Base-by-base conservation (phyloP, 148 eudicot species). In the Rhododendron williamsianum region DNA sequence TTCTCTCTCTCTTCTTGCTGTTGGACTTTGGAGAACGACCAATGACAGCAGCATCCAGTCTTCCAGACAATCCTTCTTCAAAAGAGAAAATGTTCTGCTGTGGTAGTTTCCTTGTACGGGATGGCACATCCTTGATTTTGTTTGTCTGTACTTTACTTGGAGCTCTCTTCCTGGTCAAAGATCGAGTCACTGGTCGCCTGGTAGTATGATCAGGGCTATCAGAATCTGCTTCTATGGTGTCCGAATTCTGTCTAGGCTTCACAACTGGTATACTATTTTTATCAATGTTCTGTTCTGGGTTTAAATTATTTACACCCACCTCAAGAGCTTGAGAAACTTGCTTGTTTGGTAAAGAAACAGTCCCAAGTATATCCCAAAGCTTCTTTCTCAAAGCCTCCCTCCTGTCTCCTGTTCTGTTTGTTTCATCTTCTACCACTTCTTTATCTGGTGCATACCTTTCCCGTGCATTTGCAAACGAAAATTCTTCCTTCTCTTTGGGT, bases 181-280 rank as follows among this genome's bases (percentile, higher is more conserved):
- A 93, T 84, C 91, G 91, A 83, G 95, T 93, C 82, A 92, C 82
- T 41, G 93, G 95, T 88, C 90, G 89, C 88, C 58, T 92, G 15
- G 86, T 60, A 56, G 87, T 71, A 76, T 78, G 73, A 77, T 78
- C 89, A 67, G 86, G 91, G 84, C 85, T 87, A 84, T 94, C 93
- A 21, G 99, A 91, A 91, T 92, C 96, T 89, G 91, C 90, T 89
- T 97, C 98, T 82, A 94, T 95, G 71, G 96, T 90, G 86, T 94
- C 98, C 51, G 98, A 94, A 87, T 89, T 84, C 87, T 84, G 93
- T 87, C 85, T 84, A 80, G 82, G 88, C 87, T 91, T 90, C 79
- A 65, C 77, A 67, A 36, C 80, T 81, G 86, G 77, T 86, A 87
- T 88, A 63, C 81, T 73, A 74, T 90, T 86, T 35, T 52, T 45